Conservation (phyloP, 2,329 filamentous ascomycete genomes). For the Colletotrichum sp. region DNA sequence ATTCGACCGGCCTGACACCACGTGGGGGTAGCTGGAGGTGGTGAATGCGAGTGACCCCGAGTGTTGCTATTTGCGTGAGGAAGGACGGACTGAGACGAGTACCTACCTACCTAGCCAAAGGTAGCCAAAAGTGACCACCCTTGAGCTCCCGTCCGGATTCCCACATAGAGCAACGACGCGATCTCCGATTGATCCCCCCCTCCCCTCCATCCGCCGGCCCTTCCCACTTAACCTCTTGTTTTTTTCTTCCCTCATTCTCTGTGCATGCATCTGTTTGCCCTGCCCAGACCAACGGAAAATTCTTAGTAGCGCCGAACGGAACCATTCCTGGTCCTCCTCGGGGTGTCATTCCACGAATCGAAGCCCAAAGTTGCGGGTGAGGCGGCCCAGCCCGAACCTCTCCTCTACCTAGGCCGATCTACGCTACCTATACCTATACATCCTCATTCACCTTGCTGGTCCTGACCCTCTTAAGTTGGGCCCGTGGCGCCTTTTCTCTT, state of each 20-base stretch:
- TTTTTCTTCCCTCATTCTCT: background rate
- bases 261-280: background rate
- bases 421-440: background rate
- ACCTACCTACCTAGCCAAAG: background rate
- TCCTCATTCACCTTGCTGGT: background rate
- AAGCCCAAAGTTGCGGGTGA: slow-evolving; percentile 5
- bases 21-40: slow-evolving; percentile 6
- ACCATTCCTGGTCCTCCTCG: slow-evolving; percentile 5
- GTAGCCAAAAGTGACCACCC: too few relatives aligned
- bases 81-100: background rate
- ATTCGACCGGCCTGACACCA: background rate
- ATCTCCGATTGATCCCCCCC: background rate
- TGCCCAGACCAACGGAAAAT: slow-evolving; percentile 12
- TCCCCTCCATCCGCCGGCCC: background rate
- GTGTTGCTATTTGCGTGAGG: background rate
- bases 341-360: slow-evolving; percentile 20
- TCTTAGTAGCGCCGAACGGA: slow-evolving; percentile 1
- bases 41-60: background rate
- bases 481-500: background rate
- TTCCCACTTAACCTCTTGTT: slow-evolving; percentile 11
- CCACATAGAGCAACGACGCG: background rate
- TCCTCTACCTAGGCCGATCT: background rate
- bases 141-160: background rate
- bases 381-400: slow-evolving; percentile 13
- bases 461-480: slow-evolving; percentile 4